Base-by-base conservation (phyloP, 129 eudicot species). In the Gnaphalium uliginosum region DNA sequence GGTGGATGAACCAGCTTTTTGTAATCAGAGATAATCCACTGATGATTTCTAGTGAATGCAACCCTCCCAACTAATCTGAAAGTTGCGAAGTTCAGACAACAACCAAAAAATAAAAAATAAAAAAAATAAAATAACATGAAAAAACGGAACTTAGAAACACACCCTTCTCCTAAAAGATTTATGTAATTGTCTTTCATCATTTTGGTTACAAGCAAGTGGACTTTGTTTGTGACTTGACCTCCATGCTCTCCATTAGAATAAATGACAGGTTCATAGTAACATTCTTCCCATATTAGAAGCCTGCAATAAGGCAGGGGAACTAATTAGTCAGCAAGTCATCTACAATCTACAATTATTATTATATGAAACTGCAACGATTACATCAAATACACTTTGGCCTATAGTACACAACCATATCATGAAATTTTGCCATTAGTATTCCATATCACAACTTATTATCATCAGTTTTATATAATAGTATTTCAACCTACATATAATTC, bases 271-370 rank as follows among this genome's bases (percentile, higher is more conserved):
- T 85, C 98, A 37, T 88, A 83, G 81, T 90, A 90, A 80, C 91
- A 90, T 72, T 90, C 97, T 85, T 94, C 98, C 97, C 98, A 94
- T 60, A 94, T 94, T 64, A 94, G 83, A 78, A 93, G 91, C 87
- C 98, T 94, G 89, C 70, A 69, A 74, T 69, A 5, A 67, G 23
- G 48, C 33, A 56, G 23, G 25, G 61, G 35, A 59, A 48, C 11
- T 33, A 17, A 63, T 72, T 78, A 71, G 33, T 62, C 39, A 32
- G 30, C 57, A 61, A 62, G 26, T 71, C 59, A 30, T 62, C 35
- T 22, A 73, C 33, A 58, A 30, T 62, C 35, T 22, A 73, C 33
- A 17, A 19, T 15, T 43, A 17, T 1, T 46, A 69, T 60, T 39
- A 24, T 39, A 24, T 19, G 46, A 35, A 66, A 37, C 23, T 21